Base-by-base conservation (phyloP, 768 basidiomycete species). In the Psilocybe azurescens region DNA sequence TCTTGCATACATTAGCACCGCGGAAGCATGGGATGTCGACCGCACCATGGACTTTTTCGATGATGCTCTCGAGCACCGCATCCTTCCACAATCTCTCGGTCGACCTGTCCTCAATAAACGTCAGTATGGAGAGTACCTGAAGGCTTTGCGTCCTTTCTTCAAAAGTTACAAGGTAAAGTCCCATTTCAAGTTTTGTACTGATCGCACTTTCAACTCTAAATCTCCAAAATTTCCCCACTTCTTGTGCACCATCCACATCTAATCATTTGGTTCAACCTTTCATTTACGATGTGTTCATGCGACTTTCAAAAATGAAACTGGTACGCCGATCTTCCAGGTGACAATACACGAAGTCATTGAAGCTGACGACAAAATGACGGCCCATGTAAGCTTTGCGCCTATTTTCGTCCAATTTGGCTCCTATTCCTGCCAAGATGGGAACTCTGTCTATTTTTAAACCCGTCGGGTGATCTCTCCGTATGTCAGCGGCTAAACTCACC, bases 71-170 rank as follows among this genome's bases (percentile, higher is more conserved):
- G 75, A 75, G 47, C 77, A 78, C 58, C 71, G 73, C 4, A 77
- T 77, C 50, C 64, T 79, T 9, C 78, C 78, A 2, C 62, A 68
- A 24, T 73, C 73, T 14, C 62, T 79, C 28, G 72, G 71, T 47
- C 69, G 75, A 50, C 77, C 76, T 9, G 74, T 78, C 16, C 68
- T 77, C 38, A 75, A 71, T 60, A 78, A 77, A 59, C 68, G 70
- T 18, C 71, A 74, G 51, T 78, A 77, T 62, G 56, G 67, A 32
- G 69, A 73, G 16, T 78, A 77, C 55, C 67, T 75, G 58, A 67
- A 62, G 48, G 70, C 67, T 10, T 29, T 77, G 16, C 64, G 71
- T 41, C 66, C 66, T 7, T 58, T 77, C 39, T 74, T 78, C 60
- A 69, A 65, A 33, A 44, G 56, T 1, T 74, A 72, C 57, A 66